A percentile compares a stretch with the other conserved stretches of the same genome.
Conservation (phyloP, 306 rosid genomes). For the Heteromeles arbutifolia region DNA sequence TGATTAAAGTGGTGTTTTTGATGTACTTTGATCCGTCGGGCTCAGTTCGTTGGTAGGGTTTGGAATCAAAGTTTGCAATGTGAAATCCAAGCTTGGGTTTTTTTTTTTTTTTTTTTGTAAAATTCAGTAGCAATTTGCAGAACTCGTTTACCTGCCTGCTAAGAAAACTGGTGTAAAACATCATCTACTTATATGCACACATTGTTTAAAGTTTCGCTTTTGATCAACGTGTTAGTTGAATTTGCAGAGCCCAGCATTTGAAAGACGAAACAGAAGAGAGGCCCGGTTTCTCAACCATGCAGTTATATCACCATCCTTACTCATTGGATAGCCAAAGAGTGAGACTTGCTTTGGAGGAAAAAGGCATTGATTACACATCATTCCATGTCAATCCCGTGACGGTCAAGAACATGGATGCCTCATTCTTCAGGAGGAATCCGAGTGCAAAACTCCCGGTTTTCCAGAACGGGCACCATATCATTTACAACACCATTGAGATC, state of each 20-base stretch:
- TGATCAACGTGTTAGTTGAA: too few species aligned
- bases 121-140: background rate
- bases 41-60: background rate
- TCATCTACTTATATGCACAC: background rate
- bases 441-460: conserved; percentile 75
- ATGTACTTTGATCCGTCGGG: too few species aligned
- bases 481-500: conserved; percentile 67
- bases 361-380: conserved; percentile 77
- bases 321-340: conserved; percentile 85
- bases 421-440: conserved; percentile 70
- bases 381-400: conserved; percentile 84
- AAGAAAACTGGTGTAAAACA: background rate
- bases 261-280: conserved; percentile 4
- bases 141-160: background rate
- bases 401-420: conserved; percentile 80
- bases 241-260: conserved; percentile 23
- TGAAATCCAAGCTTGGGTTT: background rate
- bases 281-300: conserved; percentile 44
- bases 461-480: conserved; percentile 79
- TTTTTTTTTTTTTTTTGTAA: background rate
- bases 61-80: background rate
- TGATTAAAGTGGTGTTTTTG: background rate
- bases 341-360: conserved; percentile 92
- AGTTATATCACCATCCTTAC: conserved; percentile 89
- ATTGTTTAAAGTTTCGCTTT: background rate